Evolutionary conservation across 345 rosid species (phyloP).

Genomic region (Eucalyptus brandiana): DNA sequence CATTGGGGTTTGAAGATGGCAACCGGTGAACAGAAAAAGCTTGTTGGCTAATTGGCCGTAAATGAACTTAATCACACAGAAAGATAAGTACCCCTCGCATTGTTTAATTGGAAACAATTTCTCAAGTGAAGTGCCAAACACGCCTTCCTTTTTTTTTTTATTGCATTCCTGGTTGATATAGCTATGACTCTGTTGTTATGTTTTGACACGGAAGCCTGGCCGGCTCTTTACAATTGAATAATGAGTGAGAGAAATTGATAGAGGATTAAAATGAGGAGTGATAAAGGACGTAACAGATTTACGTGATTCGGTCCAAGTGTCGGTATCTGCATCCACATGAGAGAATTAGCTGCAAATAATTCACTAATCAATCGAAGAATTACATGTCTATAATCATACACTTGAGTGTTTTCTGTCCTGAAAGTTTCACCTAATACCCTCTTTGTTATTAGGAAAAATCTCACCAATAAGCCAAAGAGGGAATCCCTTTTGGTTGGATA

Average conservation of each 20-base stretch:
- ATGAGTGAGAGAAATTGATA: neutral
- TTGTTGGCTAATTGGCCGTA: neutral
- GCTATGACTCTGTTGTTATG: neutral
- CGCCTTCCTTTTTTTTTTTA: neutral
- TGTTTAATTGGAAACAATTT: neutral
- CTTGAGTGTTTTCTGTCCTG: neutral
- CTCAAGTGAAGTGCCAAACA: neutral
- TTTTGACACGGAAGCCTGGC: neutral
- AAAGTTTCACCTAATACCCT: neutral
- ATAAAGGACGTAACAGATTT: neutral
- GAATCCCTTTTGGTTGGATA: neutral
- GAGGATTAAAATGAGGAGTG: neutral
- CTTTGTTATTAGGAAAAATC: neutral
- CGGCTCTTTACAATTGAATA: neutral
- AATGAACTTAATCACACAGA: neutral
- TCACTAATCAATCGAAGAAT: neutral
- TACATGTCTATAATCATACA: neutral
- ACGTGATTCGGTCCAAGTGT: neutral
- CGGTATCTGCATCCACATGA: rapidly evolving
- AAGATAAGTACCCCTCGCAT: neutral
- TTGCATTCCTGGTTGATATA: neutral
- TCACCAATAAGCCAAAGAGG: neutral
- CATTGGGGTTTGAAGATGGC: neutral
- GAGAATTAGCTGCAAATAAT: neutral
- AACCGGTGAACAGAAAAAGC: neutral